Percentiles rank a stretch among this genome's conserved stretches.
Conservation (phyloP, 2,329 filamentous ascomycete genomes). For the Fusarium chuoi region DNA sequence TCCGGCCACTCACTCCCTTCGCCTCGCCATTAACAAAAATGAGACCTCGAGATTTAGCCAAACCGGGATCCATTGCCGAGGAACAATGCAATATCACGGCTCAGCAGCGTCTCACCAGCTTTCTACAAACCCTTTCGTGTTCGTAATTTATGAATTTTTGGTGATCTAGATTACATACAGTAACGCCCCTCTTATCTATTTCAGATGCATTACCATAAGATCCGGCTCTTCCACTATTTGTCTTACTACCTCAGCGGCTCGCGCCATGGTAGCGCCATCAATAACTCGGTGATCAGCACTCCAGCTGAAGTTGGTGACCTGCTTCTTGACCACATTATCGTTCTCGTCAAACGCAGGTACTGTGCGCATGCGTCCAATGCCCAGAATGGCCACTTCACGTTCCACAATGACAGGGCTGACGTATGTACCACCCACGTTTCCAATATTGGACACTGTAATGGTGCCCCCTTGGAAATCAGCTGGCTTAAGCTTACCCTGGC, state of each 20-base stretch:
- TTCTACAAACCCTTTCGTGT: not conserved
- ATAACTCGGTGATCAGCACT: conserved; percentile 94
- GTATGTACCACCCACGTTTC: conserved; percentile 92
- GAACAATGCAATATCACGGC: conserved; percentile 1
- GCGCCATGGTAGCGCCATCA: conserved; percentile 93
- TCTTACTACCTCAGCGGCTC: conserved; percentile 85
- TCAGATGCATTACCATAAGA: conserved; percentile 84
- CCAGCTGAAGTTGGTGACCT: conserved; percentile 94
- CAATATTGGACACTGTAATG: conserved; percentile 96
- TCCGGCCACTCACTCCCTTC: not conserved
- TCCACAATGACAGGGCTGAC: conserved; percentile 91
- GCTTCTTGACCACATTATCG: conserved; percentile 74
- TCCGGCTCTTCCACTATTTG: conserved; percentile 85
- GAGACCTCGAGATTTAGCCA: not conserved
- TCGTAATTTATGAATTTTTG: not conserved
- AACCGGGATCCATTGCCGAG: not conserved
- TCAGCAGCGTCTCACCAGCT: not conserved
- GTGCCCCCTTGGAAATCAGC: conserved; percentile 86
- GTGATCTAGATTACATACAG: conserved; percentile 18
- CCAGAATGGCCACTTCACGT: conserved; percentile 90
- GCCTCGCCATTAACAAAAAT: not conserved
- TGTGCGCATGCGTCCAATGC: conserved; percentile 81
- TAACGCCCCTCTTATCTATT: conserved; percentile 57
- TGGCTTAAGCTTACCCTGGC: conserved; percentile 77
- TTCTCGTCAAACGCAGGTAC: conserved; percentile 80